Base-by-base conservation (phyloP, 1,284 basidiomycete genomes). In the Cutaneotrichosporon dermatis region DNA sequence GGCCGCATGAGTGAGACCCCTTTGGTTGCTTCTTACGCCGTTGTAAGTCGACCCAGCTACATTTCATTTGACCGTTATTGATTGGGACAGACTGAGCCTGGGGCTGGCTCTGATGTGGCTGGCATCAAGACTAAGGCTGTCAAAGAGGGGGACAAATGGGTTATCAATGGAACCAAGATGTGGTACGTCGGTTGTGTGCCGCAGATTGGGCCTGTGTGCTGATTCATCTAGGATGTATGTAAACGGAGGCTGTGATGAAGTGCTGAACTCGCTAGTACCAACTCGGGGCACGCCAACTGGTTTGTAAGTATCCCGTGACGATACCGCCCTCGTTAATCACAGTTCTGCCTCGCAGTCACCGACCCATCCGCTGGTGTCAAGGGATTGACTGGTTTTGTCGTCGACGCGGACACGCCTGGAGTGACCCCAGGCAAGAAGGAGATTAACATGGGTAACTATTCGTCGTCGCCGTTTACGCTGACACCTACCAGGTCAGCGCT, bases 1-100 rank as follows among this genome's bases (percentile, higher is more conserved):
- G 81, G 82, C 1, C 73, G 82, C n/a, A 80, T 83, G 79, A 81
- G 79, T 0, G 82, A 83, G 63, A 82, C 81, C 67, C 82, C 82
- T 0, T 69, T 84, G 11, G 80, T 84, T 62, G 81, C 81, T 12
- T 79, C 82, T 2, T 84, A 84, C 70, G 81, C 81, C 61, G 80
- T 81, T 25, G 69, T 71, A 44, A 46, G 67, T 67, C 5, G 3
- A 15, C 11, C 13, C 10, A 6, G 4, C 4, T 13, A 13, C 6
- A 2, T 1, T 34, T 39, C n/a, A 3, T 9, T 4, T 12, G 11
- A 1, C 3, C 15, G 10, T n/a, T 49, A 13, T 15, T 45, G 15
- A 37, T 12, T 34, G 6, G 6, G 11, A n/a, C 36, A 75, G 68
- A 82, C 82, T 0, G 82, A 83, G 67, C 82, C 82, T 0, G 76